Conservation (phyloP, 78 protist genomes). For the Dictyostelium brefeldianum region DNA sequence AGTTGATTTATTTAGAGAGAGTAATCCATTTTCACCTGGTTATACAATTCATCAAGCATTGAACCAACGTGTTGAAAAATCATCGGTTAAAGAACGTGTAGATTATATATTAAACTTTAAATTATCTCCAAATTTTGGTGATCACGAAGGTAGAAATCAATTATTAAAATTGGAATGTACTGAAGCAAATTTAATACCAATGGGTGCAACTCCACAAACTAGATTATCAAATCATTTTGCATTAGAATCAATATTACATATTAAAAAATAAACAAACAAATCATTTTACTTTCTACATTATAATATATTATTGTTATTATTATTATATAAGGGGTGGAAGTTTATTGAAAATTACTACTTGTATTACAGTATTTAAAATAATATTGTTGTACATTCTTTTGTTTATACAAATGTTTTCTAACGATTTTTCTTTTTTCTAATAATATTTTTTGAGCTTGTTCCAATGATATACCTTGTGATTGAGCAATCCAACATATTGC, state of each 20-base stretch:
- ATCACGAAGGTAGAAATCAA: conserved; percentile 69
- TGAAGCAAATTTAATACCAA: conserved; percentile 52
- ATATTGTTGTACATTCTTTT: conserved; percentile 49
- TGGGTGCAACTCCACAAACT: conserved; percentile 79
- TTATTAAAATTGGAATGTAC: conserved; percentile 21
- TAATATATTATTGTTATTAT: too few relatives aligned
- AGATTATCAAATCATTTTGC: conserved; percentile 76
- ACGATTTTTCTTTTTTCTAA: conserved; percentile 47
- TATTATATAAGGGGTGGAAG: too few relatives aligned
- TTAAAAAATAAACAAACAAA: conserved; percentile 15
- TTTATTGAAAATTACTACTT: neutral
- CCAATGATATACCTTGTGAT: neutral
- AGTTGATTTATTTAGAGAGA: conserved; percentile 24
- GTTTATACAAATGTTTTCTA: conserved; percentile 51
- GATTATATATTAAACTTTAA: conserved; percentile 65
- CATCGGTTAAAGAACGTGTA: conserved; percentile 26
- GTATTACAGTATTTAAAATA: conserved; percentile 44
- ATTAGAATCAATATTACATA: conserved; percentile 52
- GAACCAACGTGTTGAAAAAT: conserved; percentile 36
- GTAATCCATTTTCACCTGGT: conserved; percentile 64
- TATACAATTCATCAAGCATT: conserved; percentile 78
- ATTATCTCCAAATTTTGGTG: conserved; percentile 69
- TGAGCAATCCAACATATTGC: conserved; percentile 62
- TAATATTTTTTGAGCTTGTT: conserved; percentile 69
- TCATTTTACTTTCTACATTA: too few relatives aligned